Evolutionary conservation across 1,284 basidiomycete genomes (phyloP).

Genomic region (Tylopilus sp.): DNA sequence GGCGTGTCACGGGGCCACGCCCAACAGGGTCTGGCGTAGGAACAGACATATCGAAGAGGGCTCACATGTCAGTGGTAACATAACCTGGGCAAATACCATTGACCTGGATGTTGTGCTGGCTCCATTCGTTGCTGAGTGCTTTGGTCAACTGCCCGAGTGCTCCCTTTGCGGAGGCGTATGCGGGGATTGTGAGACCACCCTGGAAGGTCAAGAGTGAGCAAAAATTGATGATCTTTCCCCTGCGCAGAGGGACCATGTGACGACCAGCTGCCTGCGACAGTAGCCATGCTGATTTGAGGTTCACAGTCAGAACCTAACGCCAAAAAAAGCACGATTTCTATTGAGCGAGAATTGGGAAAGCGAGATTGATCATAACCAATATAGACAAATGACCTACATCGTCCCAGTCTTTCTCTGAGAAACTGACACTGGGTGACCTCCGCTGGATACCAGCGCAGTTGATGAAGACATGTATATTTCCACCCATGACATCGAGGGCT

Average conservation of each 20-base stretch:
- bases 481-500: constrained; percentile 60
- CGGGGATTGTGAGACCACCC: constrained; percentile 79
- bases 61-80: constrained; percentile 86
- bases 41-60: constrained; percentile 19
- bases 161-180: constrained; percentile 90
- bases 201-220: constrained; percentile 78
- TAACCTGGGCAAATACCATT: constrained; percentile 92
- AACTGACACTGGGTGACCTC: constrained; percentile 76
- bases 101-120: constrained; percentile 81
- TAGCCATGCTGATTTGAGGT: constrained; percentile 76
- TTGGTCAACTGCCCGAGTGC: constrained; percentile 83
- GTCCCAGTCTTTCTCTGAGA: constrained; percentile 86
- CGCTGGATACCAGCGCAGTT: constrained; percentile 96
- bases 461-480: constrained; percentile 80
- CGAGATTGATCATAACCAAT: constrained; percentile 5
- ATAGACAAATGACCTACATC: constrained; percentile 54
- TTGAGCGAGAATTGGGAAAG: constrained; percentile 12
- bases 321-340: constrained; percentile 15
- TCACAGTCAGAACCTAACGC: constrained; percentile 66
- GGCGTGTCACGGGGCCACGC: constrained; percentile 3
- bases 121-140: constrained; percentile 59
- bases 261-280: constrained; percentile 73
- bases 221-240: constrained; percentile 82
- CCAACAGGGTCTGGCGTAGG: background rate
- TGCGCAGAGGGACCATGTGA: constrained; percentile 73